These are phyloP conservation scores for Thermothelomyces thermophilus DNA, from an alignment of 2,329 filamentous ascomycete genomes.

Conservation along the genomic window DNA sequence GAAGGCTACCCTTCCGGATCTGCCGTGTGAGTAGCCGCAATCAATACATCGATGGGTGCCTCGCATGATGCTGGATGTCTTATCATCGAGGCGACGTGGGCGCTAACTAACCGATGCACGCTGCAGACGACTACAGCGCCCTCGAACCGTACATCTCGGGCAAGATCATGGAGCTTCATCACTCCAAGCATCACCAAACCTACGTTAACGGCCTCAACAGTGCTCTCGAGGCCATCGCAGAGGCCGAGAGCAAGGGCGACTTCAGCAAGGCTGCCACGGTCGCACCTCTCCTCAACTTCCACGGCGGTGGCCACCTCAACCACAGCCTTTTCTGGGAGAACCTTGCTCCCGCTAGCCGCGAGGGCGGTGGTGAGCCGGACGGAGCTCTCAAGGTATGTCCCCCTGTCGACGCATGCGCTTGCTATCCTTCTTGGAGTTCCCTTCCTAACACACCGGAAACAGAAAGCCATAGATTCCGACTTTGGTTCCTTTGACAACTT, in stretches of 20 bases:
- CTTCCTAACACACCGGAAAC: neutral
- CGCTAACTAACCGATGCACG: neutral
- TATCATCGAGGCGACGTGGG: neutral
- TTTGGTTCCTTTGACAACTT: constrained; percentile 63
- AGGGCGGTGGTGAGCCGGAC: constrained; percentile 53
- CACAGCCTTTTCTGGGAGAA: constrained; percentile 91
- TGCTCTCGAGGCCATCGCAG: constrained; percentile 53
- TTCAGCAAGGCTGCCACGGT: constrained; percentile 42
- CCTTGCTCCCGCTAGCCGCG: constrained; percentile 60
- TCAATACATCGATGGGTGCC: neutral
- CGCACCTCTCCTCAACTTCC: constrained; percentile 65
- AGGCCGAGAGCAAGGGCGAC: constrained; percentile 59
- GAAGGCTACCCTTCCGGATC: constrained; percentile 90
- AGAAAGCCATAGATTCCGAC: constrained; percentile 55
- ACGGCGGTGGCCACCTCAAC: constrained; percentile 89
- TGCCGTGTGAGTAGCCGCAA: constrained; percentile 44
- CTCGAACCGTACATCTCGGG: constrained; percentile 77
- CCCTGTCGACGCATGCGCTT: neutral
- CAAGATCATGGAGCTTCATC: constrained; percentile 77
- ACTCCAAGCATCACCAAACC: constrained; percentile 71
- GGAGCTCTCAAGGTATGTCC: constrained; percentile 51
- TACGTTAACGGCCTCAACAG: constrained; percentile 72
- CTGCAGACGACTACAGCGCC: constrained; percentile 85
- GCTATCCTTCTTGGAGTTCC: neutral
- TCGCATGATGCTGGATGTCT: neutral